Percentiles rank a stretch among this genome's conserved stretches.
Conservation (phyloP, 176 grass and related monocot genomes). For the Oryza glumipatula region DNA sequence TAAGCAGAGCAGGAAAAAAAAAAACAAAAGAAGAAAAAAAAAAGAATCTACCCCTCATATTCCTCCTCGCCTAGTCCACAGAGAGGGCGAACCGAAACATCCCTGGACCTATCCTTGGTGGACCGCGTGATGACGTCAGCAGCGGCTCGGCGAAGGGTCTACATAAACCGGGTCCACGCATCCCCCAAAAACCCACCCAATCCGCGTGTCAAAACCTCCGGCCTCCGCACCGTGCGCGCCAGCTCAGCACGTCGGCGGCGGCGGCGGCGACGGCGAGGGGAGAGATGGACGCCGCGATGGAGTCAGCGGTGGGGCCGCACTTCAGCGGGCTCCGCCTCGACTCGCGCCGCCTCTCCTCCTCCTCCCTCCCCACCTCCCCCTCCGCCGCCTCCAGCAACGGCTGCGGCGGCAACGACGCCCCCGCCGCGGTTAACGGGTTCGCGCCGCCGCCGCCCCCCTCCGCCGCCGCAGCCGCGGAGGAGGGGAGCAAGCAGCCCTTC, state of each 20-base stretch:
- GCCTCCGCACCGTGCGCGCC: conserved; percentile 42
- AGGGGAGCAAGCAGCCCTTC: conserved; percentile 59
- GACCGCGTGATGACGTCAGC: neutral
- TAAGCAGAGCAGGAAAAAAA: neutral
- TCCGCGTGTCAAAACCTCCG: conserved; percentile 73
- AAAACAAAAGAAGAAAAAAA: neutral
- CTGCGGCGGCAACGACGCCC: conserved; percentile 9
- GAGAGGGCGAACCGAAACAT: neutral
- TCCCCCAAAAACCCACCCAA: conserved; percentile 29
- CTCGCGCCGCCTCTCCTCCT: conserved; percentile 57
- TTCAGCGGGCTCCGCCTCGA: conserved; percentile 88
- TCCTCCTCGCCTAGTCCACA: neutral
- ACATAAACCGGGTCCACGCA: conserved; percentile 31
- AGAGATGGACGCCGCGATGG: conserved; percentile 58
- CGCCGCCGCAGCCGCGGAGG: neutral
- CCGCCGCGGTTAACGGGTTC: neutral
- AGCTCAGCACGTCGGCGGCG: conserved; percentile 41
- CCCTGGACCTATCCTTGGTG: neutral
- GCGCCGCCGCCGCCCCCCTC: conserved; percentile 9
- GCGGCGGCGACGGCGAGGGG: neutral
- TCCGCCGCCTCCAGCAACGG: conserved; percentile 46
- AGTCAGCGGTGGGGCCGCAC: conserved; percentile 63
- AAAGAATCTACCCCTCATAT: conserved; percentile 39
- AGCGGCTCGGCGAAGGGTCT: neutral
- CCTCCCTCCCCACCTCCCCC: conserved; percentile 60